Conservation (phyloP, 306 rosid species). For the Trifolium pratense region DNA sequence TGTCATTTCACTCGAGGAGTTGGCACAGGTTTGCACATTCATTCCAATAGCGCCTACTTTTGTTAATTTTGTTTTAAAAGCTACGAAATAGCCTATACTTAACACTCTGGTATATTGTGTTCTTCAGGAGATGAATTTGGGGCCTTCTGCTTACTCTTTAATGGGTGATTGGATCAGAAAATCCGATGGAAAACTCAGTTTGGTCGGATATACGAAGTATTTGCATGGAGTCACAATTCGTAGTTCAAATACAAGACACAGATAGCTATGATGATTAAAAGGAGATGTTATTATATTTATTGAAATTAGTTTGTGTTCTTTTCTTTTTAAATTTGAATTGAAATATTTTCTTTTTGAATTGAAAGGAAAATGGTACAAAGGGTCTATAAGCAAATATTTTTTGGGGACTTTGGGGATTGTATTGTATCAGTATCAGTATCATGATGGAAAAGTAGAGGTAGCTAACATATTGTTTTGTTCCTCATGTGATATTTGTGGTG, state of each 20-base stretch:
- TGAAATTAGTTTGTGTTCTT: slow-evolving; percentile 50
- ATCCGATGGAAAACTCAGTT: slow-evolving; percentile 86
- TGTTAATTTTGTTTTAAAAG: neutral
- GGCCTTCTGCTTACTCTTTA: slow-evolving; percentile 70
- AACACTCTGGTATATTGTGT: slow-evolving; percentile 32
- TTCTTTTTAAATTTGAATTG: slow-evolving; percentile 28
- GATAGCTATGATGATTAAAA: slow-evolving; percentile 49
- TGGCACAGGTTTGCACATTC: slow-evolving; percentile 75
- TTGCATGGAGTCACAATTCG: slow-evolving; percentile 91
- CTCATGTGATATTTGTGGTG: slow-evolving; percentile 56
- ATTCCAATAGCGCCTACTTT: neutral
- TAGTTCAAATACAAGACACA: slow-evolving; percentile 68
- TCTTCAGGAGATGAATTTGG: slow-evolving; percentile 85
- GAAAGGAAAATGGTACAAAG: slow-evolving; percentile 48
- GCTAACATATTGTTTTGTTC: slow-evolving; percentile 52
- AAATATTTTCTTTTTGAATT: slow-evolving; percentile 32
- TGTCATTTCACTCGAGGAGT: slow-evolving; percentile 76
- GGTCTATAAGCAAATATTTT: slow-evolving; percentile 37
- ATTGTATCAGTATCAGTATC: too few relatives aligned
- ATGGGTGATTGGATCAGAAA: slow-evolving; percentile 87
- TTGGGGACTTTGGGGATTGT: slow-evolving; percentile 34
- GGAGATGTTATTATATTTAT: slow-evolving; percentile 35
- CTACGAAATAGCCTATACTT: slow-evolving; percentile 3
- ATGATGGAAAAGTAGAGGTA: slow-evolving; percentile 40
- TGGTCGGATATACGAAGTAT: slow-evolving; percentile 81